These are phyloP conservation scores for Fusarium luffae DNA, from an alignment of 2,329 filamentous ascomycete genomes.

Conservation along the genomic window DNA sequence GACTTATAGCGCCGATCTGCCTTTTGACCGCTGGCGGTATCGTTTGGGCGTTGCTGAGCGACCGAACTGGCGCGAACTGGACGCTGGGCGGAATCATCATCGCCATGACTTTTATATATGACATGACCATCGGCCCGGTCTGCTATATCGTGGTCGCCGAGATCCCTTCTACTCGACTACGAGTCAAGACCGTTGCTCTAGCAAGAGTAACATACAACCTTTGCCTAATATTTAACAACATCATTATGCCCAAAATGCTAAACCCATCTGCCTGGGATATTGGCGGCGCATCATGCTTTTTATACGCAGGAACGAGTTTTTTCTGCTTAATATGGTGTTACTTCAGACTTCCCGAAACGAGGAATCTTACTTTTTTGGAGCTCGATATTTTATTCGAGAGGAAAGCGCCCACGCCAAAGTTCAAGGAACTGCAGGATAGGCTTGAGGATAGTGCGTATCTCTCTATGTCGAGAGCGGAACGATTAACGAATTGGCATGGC, in stretches of 20 bases:
- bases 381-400: constrained; percentile 47
- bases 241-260: constrained; percentile 46
- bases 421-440: constrained; percentile 48
- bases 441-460: constrained; percentile 37
- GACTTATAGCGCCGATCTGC: constrained; percentile 43
- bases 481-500: constrained; percentile 42
- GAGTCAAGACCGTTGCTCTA: constrained; percentile 55
- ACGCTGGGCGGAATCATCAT: constrained; percentile 53
- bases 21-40: constrained; percentile 55
- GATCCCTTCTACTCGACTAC: constrained; percentile 53
- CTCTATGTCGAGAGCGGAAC: constrained; percentile 30
- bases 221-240: constrained; percentile 42
- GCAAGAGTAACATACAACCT: constrained; percentile 47
- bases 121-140: constrained; percentile 39
- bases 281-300: constrained; percentile 44
- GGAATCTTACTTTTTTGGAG: constrained; percentile 43
- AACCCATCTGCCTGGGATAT: constrained; percentile 46
- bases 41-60: constrained; percentile 48
- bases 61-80: constrained; percentile 46
- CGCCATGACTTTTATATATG: constrained; percentile 55
- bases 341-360: constrained; percentile 46
- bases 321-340: constrained; percentile 45
- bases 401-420: constrained; percentile 42
- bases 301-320: constrained; percentile 37
- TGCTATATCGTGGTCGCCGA: constrained; percentile 55